Evolutionary conservation across 2,329 filamentous ascomycete genomes (phyloP), one percentile per base, ranked within the genome.

Genomic region (Aureobasidium subglaciale): DNA sequence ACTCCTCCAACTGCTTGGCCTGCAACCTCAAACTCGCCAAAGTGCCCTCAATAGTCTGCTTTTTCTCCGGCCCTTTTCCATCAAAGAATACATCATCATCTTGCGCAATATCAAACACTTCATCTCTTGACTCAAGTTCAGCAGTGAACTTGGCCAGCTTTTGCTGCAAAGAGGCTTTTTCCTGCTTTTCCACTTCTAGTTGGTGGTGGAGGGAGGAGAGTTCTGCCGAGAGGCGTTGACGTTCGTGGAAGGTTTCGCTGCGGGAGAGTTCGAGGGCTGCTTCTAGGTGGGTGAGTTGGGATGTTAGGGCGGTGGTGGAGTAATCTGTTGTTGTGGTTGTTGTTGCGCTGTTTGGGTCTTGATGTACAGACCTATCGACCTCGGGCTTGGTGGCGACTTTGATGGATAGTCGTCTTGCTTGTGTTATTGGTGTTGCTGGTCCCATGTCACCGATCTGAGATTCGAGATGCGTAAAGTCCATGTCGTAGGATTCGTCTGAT

Each of bases 1-100:
- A 49, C 55, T 61, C 59, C 30, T 61, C 59, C 7, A 61, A 35
- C 40, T 59, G 58, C 10, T 56, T 55, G 9, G 58, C 59, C 48
- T 61, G 59, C 27, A 54, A 49, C 20, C 58, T 41, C 41, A 61
- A 45, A 35, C 58, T 56, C 3, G 58, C 59, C 40, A 61, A 42
- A 50, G 55, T 60, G 6, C 59, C 56, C 35, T 60, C 59, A 13
- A 60, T 38, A 5, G 56, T 60, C 22, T n/a, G n/a, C n/a, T 40
- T 56, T 40, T 48, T 58, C 48, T 20, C 24, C 13, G 41, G 20
- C 35, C 5, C 8, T 15, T 16, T 25, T 30, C 29, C 56, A 8
- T 42, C 35, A n/a, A 29, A 40, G 25, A 54, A 41, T 13, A 41
- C 38, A 34, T 54, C 37, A 13, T 54, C 50, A 4, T 43, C 40